Conservation (phyloP, 148 eudicot species). For the Heliosperma pusillum region DNA sequence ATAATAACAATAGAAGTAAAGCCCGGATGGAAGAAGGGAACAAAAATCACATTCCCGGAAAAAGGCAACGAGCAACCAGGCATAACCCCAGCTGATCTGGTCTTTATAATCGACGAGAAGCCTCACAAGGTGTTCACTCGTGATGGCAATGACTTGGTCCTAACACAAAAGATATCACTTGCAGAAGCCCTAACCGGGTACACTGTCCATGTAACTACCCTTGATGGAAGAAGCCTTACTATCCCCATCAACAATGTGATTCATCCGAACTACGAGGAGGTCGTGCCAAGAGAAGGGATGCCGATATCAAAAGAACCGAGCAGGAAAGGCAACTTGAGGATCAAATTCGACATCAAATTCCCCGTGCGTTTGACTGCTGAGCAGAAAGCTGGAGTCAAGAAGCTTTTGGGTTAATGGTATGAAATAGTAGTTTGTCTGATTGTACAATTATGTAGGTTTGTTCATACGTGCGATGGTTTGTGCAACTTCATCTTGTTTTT, state of each 20-base stretch:
- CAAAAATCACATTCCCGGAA: conserved; percentile 68
- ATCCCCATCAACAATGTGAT: conserved; percentile 47
- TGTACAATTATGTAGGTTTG: background rate
- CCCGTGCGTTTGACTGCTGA: conserved; percentile 44
- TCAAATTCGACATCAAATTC: conserved; percentile 60
- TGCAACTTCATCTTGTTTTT: too few species aligned
- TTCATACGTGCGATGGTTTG: too few species aligned
- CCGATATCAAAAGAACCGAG: conserved; percentile 61
- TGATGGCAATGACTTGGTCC: conserved; percentile 62
- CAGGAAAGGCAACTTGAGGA: conserved; percentile 54
- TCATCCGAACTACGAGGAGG: conserved; percentile 54
- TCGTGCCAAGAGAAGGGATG: conserved; percentile 67
- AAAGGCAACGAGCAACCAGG: conserved; percentile 70
- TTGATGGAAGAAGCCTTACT: conserved; percentile 55
- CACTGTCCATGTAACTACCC: conserved; percentile 45
- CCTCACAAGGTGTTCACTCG: conserved; percentile 61
- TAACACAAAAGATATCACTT: conserved; percentile 40
- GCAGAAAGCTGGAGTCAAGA: conserved; percentile 59
- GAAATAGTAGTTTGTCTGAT: background rate
- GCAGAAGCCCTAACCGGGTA: conserved; percentile 63
- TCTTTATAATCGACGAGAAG: conserved; percentile 64
- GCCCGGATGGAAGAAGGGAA: conserved; percentile 80
- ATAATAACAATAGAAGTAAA: conserved; percentile 54
- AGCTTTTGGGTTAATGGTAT: conserved; percentile 32
- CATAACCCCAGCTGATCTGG: conserved; percentile 45